Evolutionary conservation across 139 green algal species (phyloP).

Genomic region (Spirogloea muscicola): DNA sequence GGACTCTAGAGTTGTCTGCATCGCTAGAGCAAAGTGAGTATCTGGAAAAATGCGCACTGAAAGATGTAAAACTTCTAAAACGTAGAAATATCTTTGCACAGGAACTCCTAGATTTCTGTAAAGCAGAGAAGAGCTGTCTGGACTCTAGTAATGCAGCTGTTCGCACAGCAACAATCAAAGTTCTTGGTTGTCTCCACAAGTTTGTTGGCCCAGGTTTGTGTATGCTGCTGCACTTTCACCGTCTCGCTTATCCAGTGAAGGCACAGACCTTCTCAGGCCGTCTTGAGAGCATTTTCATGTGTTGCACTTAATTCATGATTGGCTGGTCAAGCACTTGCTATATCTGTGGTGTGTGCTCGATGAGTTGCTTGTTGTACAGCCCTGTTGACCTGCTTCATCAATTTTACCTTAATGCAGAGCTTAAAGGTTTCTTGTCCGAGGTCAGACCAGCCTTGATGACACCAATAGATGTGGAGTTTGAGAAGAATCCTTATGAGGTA

Average conservation of each 20-base stretch:
- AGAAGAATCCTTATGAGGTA: conserved; percentile 66
- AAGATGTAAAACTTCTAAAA: no score
- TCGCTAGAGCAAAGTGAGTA: no score
- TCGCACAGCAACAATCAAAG: conserved; percentile 66
- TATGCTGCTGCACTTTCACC: no score
- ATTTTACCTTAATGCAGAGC: conserved; percentile 23
- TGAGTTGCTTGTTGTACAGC: neutral
- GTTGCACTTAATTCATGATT: no score
- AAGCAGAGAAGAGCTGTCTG: conserved; percentile 56
- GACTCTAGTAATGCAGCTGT: conserved; percentile 72
- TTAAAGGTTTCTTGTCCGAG: conserved; percentile 59
- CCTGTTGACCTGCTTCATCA: neutral
- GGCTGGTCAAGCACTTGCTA: no score
- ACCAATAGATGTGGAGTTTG: conserved; percentile 79
- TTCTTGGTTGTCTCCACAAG: conserved; percentile 69
- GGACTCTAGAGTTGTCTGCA: no score
- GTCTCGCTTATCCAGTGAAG: no score
- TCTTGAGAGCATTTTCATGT: no score
- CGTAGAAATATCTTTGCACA: conserved; percentile 4
- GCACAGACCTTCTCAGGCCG: no score
- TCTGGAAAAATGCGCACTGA: no score
- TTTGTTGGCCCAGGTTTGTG: conserved; percentile 50
- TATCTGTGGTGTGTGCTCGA: neutral
- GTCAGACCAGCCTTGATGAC: conserved; percentile 92
- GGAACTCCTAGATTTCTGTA: conserved; percentile 43